Evolutionary conservation across 2,329 filamentous ascomycete species (phyloP).

Genomic region (Epichloe aotearoae): DNA sequence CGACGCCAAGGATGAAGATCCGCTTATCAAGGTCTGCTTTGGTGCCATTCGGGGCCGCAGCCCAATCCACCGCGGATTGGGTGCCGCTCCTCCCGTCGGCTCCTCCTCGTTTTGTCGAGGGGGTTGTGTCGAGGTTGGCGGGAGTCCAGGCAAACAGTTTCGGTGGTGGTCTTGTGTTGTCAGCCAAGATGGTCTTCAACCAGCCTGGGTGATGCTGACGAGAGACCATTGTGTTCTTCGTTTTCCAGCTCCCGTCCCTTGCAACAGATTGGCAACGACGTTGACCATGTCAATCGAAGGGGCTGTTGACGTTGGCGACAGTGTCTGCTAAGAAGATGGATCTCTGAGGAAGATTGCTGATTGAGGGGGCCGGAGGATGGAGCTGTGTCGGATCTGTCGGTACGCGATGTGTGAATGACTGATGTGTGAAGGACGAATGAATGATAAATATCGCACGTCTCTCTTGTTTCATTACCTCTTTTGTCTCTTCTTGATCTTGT

Average conservation of each 20-base stretch:
- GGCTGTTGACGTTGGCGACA: too few relatives aligned
- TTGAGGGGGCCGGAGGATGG: too few relatives aligned
- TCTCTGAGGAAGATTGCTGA: too few relatives aligned
- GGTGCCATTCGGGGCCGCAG: background rate
- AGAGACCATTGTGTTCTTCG: background rate
- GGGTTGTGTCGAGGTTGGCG: slow-evolving; percentile 14
- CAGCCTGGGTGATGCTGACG: slow-evolving; percentile 12
- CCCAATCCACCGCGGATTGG: background rate
- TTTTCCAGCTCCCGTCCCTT: background rate
- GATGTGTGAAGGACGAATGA: too few relatives aligned
- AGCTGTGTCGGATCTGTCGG: too few relatives aligned
- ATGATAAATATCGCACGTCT: too few relatives aligned
- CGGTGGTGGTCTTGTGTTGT: slow-evolving; percentile 13
- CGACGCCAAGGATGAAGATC: slow-evolving; percentile 67
- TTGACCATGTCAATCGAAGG: too few relatives aligned
- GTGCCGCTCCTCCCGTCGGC: background rate
- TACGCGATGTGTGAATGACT: too few relatives aligned
- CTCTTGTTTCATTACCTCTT: too few relatives aligned
- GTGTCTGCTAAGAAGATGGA: too few relatives aligned
- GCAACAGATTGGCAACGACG: too few relatives aligned
- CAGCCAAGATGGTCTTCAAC: slow-evolving; percentile 18
- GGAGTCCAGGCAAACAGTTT: slow-evolving; percentile 25
- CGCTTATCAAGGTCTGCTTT: slow-evolving; percentile 22
- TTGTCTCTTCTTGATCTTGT: too few relatives aligned
- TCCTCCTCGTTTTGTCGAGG: background rate